A percentile compares a stretch with the other conserved stretches of the same genome.
Evolutionary conservation across 176 grass and related monocot genomes (phyloP).

Genomic region (Musa schizocarpa): DNA sequence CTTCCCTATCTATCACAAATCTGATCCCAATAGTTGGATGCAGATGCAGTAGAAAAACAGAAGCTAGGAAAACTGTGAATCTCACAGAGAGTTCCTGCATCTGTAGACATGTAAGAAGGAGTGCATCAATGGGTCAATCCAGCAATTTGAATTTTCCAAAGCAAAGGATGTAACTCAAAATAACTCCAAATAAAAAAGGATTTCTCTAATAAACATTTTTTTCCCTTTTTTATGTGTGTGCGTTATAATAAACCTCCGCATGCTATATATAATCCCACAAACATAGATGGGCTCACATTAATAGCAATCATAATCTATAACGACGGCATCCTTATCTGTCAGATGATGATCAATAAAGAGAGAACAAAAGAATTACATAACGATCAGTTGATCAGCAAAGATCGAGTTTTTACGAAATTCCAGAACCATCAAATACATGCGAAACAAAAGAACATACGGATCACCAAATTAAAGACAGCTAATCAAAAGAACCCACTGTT

Average conservation of each 20-base stretch:
- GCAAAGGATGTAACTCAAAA: neutral
- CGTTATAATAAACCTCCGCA: neutral
- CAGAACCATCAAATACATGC: neutral
- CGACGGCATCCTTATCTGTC: too few relatives aligned
- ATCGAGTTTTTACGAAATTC: neutral
- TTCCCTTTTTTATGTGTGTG: neutral
- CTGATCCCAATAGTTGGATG: slow-evolving; percentile 40
- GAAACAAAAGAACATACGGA: neutral
- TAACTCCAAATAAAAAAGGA: neutral
- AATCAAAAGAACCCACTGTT: too few relatives aligned
- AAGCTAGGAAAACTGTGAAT: slow-evolving; percentile 23
- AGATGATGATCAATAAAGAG: neutral
- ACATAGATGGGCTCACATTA: neutral
- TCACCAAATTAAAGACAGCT: neutral
- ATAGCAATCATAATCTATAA: neutral
- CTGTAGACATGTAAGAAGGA: slow-evolving; percentile 14
- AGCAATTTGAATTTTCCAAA: neutral
- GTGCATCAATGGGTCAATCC: neutral
- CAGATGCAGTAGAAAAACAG: slow-evolving; percentile 24
- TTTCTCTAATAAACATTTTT: neutral
- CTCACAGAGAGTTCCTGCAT: slow-evolving; percentile 35
- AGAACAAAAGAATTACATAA: neutral
- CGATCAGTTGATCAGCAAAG: neutral
- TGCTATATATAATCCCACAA: neutral
- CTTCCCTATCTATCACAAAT: slow-evolving; percentile 90